A percentile compares a stretch with the other conserved stretches of the same genome.
Conservation (phyloP, 257 asterid species). For the Paulownia fortunei region DNA sequence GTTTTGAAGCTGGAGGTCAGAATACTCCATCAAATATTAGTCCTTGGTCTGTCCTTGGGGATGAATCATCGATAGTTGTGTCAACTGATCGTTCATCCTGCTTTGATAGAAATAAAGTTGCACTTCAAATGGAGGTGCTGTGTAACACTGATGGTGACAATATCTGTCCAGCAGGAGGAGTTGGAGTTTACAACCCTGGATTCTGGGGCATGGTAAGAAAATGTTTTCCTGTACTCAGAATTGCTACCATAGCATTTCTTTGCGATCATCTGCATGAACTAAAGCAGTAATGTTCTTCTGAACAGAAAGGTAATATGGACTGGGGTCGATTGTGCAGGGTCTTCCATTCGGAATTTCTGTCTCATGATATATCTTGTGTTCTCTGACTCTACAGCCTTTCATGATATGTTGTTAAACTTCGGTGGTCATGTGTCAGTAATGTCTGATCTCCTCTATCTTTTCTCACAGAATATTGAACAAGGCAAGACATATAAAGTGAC, state of each 20-base stretch:
- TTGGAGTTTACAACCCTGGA: slow-evolving; percentile 91
- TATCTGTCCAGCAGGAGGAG: slow-evolving; percentile 77
- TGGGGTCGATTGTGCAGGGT: no score
- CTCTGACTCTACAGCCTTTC: neutral
- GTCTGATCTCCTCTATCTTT: slow-evolving; percentile 4
- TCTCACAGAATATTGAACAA: slow-evolving; percentile 75
- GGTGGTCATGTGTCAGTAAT: neutral
- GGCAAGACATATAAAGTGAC: slow-evolving; percentile 76
- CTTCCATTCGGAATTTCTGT: neutral
- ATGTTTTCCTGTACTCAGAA: neutral
- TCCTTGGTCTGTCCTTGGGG: slow-evolving; percentile 83
- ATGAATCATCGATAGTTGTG: slow-evolving; percentile 60
- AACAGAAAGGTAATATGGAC: neutral
- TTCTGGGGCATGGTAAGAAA: slow-evolving; percentile 93
- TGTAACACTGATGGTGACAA: slow-evolving; percentile 61
- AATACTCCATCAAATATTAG: slow-evolving; percentile 79
- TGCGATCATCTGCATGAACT: neutral
- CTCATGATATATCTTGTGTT: neutral
- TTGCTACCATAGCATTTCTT: neutral
- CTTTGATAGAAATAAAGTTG: slow-evolving; percentile 81
- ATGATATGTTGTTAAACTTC: neutral
- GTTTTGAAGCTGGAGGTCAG: slow-evolving; percentile 92
- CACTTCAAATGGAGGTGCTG: slow-evolving; percentile 75
- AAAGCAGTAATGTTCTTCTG: neutral
- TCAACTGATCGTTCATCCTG: slow-evolving; percentile 85